Evolutionary conservation across 164 flowering plant genomes (phyloP), one percentile per base, ranked within the genome.

Genomic region (Buxus sempervirens): DNA sequence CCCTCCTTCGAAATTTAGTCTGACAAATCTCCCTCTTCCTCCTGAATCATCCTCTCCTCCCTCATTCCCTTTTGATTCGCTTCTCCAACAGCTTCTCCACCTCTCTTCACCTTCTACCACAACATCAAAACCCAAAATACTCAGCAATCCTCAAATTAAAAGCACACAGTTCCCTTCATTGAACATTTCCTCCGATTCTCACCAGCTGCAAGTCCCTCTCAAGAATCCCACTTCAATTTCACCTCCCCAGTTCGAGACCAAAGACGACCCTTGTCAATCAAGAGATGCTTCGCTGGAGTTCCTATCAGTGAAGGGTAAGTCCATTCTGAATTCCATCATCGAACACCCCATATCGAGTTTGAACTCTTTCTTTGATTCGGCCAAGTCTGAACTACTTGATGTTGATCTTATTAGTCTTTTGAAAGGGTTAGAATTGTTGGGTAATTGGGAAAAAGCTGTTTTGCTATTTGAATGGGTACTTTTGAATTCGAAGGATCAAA

Each of bases 381-480:
- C 32, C 4, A 79, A 85, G 69, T 53, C 36, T 66, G 93, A 88
- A 60, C 78, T 94, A 74, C 67, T 79, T 62, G 77, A 77, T 48
- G 75, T 73, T 68, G 96, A 89, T 81, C 65, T 85, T 61, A 55
- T 82, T n/a, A 69, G 96, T 72, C 65, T 93, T 20, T 67, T 93
- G 78, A 91, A 86, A 75, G 94, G 86, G 0, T 75, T 93, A 23
- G 93, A 90, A 63, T 10, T 76, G 15, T 76, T 76, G 9, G 89
- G 96, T 0, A 72, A 79, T 75, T 85, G 89, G 90, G 89, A 80
- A 63, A 89, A 80, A 75, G 83, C 89, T 12, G 68, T 91, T 60
- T 32, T 79, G 42, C 72, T 91, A 82, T 88, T 88, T 69, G 82
- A 90, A 75, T 93, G 98, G 98, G 65, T 81, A 64, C 72, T 79